Percentiles rank a stretch among this genome's conserved stretches.
Evolutionary conservation across 768 basidiomycete genomes (phyloP).

Genomic region (Lyophyllum semitale): DNA sequence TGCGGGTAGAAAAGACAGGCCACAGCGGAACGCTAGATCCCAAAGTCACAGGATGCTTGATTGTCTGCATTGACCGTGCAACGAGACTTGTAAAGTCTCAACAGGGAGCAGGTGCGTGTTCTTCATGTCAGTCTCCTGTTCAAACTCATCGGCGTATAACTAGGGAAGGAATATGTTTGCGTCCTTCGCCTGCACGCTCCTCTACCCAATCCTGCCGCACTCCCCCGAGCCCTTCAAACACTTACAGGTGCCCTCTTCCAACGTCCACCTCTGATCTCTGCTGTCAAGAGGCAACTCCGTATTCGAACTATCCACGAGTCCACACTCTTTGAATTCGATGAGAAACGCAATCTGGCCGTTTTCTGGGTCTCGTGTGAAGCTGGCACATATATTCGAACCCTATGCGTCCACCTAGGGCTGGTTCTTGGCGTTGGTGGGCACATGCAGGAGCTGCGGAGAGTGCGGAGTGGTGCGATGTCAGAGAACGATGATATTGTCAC

Average conservation of each 20-base stretch:
- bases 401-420: conserved; percentile 96
- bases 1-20: conserved; percentile 97
- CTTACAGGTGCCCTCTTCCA: conserved; percentile 98
- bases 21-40: conserved; percentile 99
- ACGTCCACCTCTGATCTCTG: conserved; percentile 97
- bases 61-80: conserved; percentile 98
- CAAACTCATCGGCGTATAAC: conserved; percentile 2
- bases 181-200: conserved; percentile 89
- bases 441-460: conserved; percentile 97
- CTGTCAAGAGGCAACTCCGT: conserved; percentile 96
- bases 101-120: conserved; percentile 85
- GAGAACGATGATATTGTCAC: conserved; percentile 99
- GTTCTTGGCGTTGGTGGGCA: conserved; percentile 97
- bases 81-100: conserved; percentile 98
- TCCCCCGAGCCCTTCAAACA: conserved; percentile 94
- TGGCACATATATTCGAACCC: conserved; percentile 93
- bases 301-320: conserved; percentile 97
- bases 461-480: conserved; percentile 93
- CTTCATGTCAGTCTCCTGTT: conserved; percentile 2
- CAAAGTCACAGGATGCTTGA: conserved; percentile 98
- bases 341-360: conserved; percentile 93
- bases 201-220: conserved; percentile 78
- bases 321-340: conserved; percentile 94
- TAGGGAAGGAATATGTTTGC: conserved; percentile 98
- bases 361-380: conserved; percentile 99